Evolutionary conservation across 2,329 filamentous ascomycete genomes (phyloP).

Genomic region (Sclerotinia sclerotiorum): DNA sequence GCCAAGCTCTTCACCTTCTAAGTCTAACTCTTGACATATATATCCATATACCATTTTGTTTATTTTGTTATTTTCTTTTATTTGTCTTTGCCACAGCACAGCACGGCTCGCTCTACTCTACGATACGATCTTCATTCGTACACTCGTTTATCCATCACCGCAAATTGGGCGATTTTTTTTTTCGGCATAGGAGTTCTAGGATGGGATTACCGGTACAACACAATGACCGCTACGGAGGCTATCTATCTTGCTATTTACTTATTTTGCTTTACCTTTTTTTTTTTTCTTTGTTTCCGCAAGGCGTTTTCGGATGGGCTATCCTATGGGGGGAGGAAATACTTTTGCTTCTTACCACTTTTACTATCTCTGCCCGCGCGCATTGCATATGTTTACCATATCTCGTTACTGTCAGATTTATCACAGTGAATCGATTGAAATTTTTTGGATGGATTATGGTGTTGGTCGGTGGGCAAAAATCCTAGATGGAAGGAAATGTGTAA

Average conservation of each 20-base stretch:
- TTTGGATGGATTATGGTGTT: conserved; percentile 21
- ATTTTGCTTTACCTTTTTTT: background rate
- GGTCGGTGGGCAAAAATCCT: conserved; percentile 12
- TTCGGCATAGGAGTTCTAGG: conserved; percentile 1
- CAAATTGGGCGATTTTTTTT: background rate
- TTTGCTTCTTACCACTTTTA: conserved; percentile 18
- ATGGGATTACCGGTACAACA: conserved; percentile 9
- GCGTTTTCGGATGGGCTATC: background rate
- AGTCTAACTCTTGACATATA: background rate
- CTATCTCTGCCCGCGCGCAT: conserved; percentile 15
- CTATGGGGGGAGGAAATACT: background rate
- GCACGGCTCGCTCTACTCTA: background rate
- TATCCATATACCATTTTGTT: background rate
- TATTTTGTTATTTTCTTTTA: background rate
- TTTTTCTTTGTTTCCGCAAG: conserved; percentile 3
- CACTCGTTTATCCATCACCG: conserved; percentile 3
- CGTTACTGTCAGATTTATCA: conserved; percentile 3
- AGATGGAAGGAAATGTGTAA: conserved; percentile 22
- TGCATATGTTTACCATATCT: conserved; percentile 17
- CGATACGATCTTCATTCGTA: conserved; percentile 11
- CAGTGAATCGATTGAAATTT: conserved; percentile 10
- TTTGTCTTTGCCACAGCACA: conserved; percentile 16
- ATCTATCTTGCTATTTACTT: conserved; percentile 8
- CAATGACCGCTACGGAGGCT: conserved; percentile 17
- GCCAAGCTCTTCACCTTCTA: background rate